Conservation (phyloP, 805 yeast genomes). For the Sungouiozyma ichnusensis region DNA sequence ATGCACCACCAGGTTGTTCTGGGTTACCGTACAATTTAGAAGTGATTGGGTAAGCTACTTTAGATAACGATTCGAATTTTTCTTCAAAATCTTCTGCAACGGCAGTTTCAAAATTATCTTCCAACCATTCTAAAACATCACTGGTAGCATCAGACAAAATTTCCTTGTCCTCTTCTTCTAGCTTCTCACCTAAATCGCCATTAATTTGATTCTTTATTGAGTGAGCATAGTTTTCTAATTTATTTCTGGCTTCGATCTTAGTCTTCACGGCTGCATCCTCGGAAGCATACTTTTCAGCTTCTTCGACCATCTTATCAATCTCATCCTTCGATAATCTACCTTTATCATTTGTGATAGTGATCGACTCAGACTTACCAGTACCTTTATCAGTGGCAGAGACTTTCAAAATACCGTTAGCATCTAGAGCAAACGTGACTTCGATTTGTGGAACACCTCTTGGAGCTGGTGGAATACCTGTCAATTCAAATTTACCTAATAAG, state of each 20-base stretch:
- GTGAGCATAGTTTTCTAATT: slow-evolving; percentile 81
- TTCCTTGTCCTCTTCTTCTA: slow-evolving; percentile 87
- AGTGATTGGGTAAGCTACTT: slow-evolving; percentile 85
- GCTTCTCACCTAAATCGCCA: slow-evolving; percentile 59
- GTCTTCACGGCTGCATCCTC: slow-evolving; percentile 78
- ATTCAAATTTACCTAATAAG: slow-evolving; percentile 92
- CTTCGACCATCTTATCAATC: slow-evolving; percentile 95
- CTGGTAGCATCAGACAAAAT: slow-evolving; percentile 75
- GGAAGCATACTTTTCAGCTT: slow-evolving; percentile 89
- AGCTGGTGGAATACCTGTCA: slow-evolving; percentile 95
- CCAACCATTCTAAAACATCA: slow-evolving; percentile 82
- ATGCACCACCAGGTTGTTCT: slow-evolving; percentile 36
- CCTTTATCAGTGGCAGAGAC: slow-evolving; percentile 92
- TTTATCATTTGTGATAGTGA: slow-evolving; percentile 87
- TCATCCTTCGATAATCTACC: slow-evolving; percentile 91
- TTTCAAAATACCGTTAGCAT: slow-evolving; percentile 94
- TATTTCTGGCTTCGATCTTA: slow-evolving; percentile 81
- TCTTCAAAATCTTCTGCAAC: slow-evolving; percentile 89
- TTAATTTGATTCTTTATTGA: slow-evolving; percentile 62
- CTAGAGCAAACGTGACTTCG: slow-evolving; percentile 94
- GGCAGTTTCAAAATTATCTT: slow-evolving; percentile 77
- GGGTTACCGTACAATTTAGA: slow-evolving; percentile 68
- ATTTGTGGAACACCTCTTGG: slow-evolving; percentile 99
- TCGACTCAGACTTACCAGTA: slow-evolving; percentile 84
- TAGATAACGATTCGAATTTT: slow-evolving; percentile 72